A percentile compares a stretch with the other conserved stretches of the same genome.
phyloP scores from a whole-genome alignment of 257 asterid genomes.

The Petunia axillaris region DNA sequence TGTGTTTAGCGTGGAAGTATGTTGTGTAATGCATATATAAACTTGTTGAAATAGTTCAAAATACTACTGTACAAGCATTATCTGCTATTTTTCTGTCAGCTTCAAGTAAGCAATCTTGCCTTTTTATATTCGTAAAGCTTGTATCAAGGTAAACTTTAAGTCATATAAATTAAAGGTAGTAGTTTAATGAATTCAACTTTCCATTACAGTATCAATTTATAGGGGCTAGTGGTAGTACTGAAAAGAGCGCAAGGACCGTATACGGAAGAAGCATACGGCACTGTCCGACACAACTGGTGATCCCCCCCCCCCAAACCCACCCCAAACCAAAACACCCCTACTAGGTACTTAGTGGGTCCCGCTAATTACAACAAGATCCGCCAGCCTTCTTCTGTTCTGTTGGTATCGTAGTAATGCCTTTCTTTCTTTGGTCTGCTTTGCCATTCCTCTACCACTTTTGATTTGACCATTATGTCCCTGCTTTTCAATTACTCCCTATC shows the following conservation, averaged over 20 bases:
- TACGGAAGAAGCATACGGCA: constrained; percentile 79
- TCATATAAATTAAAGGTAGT: too few species aligned
- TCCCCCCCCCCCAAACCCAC: background rate
- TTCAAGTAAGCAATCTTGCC: background rate
- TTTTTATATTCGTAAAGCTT: background rate
- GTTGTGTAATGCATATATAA: background rate
- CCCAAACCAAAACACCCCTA: too few species aligned
- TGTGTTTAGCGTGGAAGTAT: background rate
- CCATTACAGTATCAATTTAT: too few species aligned
- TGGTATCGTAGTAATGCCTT: background rate
- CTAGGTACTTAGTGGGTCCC: background rate
- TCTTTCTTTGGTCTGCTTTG: background rate
- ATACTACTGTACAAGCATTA: background rate
- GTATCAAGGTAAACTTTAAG: too few species aligned
- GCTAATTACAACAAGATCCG: background rate
- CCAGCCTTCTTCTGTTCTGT: background rate
- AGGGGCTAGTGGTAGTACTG: background rate
- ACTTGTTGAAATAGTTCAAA: background rate
- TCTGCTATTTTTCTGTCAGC: background rate
- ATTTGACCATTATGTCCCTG: background rate
- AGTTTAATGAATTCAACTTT: too few species aligned
- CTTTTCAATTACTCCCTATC: too few species aligned
- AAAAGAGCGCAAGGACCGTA: constrained; percentile 50
- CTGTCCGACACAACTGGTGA: constrained; percentile 42
- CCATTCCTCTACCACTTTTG: background rate